Evolutionary conservation across 805 yeast genomes (phyloP).

Genomic region (Vanderwaltozyma polyspora): DNA sequence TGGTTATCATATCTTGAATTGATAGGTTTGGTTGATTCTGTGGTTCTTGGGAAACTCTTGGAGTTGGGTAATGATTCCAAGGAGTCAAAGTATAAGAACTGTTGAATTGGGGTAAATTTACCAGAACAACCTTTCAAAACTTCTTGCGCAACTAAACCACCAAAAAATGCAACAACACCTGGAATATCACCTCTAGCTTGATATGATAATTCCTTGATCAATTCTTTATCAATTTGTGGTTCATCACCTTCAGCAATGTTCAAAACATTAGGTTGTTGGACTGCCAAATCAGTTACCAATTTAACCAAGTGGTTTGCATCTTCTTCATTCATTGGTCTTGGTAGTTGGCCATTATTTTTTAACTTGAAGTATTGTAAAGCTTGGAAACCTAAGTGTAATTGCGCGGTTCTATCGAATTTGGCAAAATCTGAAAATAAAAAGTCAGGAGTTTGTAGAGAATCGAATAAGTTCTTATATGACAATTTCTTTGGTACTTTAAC

Average conservation of each 20-base stretch:
- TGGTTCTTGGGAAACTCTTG: slow-evolving; percentile 49
- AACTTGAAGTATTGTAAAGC: slow-evolving; percentile 69
- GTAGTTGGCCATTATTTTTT: slow-evolving; percentile 52
- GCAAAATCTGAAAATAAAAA: slow-evolving; percentile 78
- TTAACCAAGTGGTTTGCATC: slow-evolving; percentile 62
- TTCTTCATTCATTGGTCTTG: slow-evolving; percentile 62
- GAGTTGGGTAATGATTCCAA: slow-evolving; percentile 74
- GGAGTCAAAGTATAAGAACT: slow-evolving; percentile 88
- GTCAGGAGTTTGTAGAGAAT: slow-evolving; percentile 70
- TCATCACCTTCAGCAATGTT: too few relatives aligned
- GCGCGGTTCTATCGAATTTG: slow-evolving; percentile 85
- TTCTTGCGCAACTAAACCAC: slow-evolving; percentile 94
- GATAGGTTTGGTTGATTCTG: slow-evolving; percentile 60
- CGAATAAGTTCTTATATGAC: slow-evolving; percentile 49
- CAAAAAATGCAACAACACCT: slow-evolving; percentile 77
- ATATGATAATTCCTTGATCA: slow-evolving; percentile 62
- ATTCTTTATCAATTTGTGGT: slow-evolving; percentile 44
- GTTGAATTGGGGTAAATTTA: slow-evolving; percentile 87
- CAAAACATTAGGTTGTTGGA: slow-evolving; percentile 41
- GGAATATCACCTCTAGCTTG: slow-evolving; percentile 91
- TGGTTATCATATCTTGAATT: slow-evolving; percentile 87
- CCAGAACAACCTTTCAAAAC: slow-evolving; percentile 92
- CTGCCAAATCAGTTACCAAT: slow-evolving; percentile 47
- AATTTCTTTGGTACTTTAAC: slow-evolving; percentile 70
- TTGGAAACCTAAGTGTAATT: slow-evolving; percentile 83